These are phyloP conservation scores for Zasmidium citrigriseum DNA, from an alignment of 2,329 filamentous ascomycete species.

Conservation along the genomic window DNA sequence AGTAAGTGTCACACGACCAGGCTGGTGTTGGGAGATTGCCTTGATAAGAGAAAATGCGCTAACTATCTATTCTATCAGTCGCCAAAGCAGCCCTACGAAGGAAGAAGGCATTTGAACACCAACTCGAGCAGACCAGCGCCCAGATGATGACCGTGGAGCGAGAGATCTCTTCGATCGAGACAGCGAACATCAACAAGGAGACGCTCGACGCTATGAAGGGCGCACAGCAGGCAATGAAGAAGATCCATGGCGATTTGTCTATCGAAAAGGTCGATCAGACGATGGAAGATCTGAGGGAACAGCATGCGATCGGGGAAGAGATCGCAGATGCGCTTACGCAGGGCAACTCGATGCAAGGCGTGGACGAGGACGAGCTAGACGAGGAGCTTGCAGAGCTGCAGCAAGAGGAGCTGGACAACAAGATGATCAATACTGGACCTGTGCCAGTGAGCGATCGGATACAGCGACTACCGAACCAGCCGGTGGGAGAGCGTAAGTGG, in stretches of 20 bases:
- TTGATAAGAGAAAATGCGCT: not conserved
- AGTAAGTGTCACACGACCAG: constrained; percentile 58
- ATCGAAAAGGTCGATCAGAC: constrained; percentile 93
- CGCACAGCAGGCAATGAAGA: constrained; percentile 85
- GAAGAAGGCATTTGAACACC: constrained; percentile 93
- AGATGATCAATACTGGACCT: constrained; percentile 86
- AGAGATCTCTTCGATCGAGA: constrained; percentile 95
- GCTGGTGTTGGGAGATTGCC: not conserved
- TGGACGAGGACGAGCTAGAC: constrained; percentile 86
- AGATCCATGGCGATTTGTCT: constrained; percentile 86
- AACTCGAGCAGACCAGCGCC: constrained; percentile 82
- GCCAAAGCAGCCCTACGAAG: constrained; percentile 87
- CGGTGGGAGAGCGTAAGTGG: constrained; percentile 72
- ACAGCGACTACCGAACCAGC: constrained; percentile 72
- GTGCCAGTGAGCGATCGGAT: constrained; percentile 80
- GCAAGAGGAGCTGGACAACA: constrained; percentile 88
- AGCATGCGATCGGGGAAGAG: constrained; percentile 90
- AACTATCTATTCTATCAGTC: constrained; percentile 53
- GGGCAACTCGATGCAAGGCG: constrained; percentile 64
- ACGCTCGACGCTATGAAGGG: constrained; percentile 92
- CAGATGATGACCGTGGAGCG: constrained; percentile 93
- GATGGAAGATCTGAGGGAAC: constrained; percentile 90
- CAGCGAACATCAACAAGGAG: constrained; percentile 97
- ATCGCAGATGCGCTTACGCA: constrained; percentile 82
- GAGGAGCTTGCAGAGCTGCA: constrained; percentile 83